Percentiles rank a stretch among this genome's conserved stretches.
Conservation (phyloP, 176 grass and related monocot genomes). For the Cocos nucifera region DNA sequence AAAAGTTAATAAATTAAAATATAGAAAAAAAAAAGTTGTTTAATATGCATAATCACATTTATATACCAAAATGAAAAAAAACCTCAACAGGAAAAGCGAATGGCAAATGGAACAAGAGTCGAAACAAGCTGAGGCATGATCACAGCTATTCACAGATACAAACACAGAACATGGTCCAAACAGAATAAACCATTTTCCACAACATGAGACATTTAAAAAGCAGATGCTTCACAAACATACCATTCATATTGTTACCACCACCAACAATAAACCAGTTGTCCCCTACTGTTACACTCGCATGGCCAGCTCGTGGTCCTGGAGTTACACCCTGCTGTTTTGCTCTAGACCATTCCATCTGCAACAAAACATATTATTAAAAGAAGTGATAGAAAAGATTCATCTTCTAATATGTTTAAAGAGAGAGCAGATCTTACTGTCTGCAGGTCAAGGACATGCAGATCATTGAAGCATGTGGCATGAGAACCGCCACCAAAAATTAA, state of each 20-base stretch:
- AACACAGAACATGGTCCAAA: too few relatives aligned
- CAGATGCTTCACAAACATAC: conserved; percentile 29
- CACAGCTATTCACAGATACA: too few relatives aligned
- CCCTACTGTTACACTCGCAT: conserved; percentile 66
- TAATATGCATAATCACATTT: too few relatives aligned
- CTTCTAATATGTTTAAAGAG: conserved; percentile 1
- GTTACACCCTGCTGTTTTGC: conserved; percentile 64
- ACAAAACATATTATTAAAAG: neutral
- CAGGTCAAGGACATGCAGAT: conserved; percentile 95
- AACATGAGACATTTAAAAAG: too few relatives aligned
- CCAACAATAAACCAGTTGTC: conserved; percentile 96
- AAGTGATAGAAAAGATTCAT: too few relatives aligned
- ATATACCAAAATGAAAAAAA: too few relatives aligned
- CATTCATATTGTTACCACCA: conserved; percentile 89
- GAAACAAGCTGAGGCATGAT: too few relatives aligned
- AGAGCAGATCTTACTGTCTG: conserved; percentile 47
- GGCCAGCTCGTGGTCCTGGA: conserved; percentile 83
- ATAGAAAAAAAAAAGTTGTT: too few relatives aligned
- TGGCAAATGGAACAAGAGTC: too few relatives aligned
- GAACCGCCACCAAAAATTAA: conserved; percentile 97
- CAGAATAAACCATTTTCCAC: too few relatives aligned
- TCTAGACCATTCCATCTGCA: conserved; percentile 85
- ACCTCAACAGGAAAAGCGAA: too few relatives aligned
- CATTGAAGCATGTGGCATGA: conserved; percentile 91
- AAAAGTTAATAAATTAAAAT: too few relatives aligned